A percentile compares a stretch with the other conserved stretches of the same genome.
phyloP scores from a whole-genome alignment of 306 rosid species.

The Chamaecrista fasciculata region DNA sequence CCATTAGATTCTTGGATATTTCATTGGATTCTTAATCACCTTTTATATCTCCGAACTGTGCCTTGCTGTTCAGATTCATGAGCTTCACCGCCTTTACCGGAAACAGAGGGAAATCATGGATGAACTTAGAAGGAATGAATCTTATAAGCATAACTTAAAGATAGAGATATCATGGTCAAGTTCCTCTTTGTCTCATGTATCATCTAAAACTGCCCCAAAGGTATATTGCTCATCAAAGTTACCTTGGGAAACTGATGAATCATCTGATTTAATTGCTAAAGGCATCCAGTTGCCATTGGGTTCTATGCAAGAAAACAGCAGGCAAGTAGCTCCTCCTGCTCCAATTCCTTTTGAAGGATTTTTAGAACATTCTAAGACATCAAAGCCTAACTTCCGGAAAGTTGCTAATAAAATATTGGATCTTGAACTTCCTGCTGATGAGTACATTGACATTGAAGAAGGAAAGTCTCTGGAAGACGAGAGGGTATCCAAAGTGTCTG shows the following conservation, averaged over 20 bases:
- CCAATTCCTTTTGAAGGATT: slow-evolving; percentile 31
- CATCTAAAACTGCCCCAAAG: slow-evolving; percentile 33
- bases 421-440: slow-evolving; percentile 79
- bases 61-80: slow-evolving; percentile 58
- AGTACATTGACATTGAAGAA: slow-evolving; percentile 52
- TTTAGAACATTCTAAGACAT: slow-evolving; percentile 24
- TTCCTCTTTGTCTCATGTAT: slow-evolving; percentile 18
- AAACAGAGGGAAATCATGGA: slow-evolving; percentile 69
- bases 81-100: slow-evolving; percentile 75
- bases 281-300: slow-evolving; percentile 32
- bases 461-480: slow-evolving; percentile 36
- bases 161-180: slow-evolving; percentile 43
- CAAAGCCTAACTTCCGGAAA: slow-evolving; percentile 47
- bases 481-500: slow-evolving; percentile 32
- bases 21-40: not conserved
- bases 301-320: slow-evolving; percentile 41
- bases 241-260: slow-evolving; percentile 38
- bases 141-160: slow-evolving; percentile 28
- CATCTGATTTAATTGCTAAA: slow-evolving; percentile 34
- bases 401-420: slow-evolving; percentile 62
- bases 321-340: slow-evolving; percentile 29
- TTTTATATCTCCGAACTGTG: slow-evolving; percentile 3
- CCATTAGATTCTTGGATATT: slow-evolving; percentile 17
- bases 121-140: slow-evolving; percentile 49
- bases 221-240: slow-evolving; percentile 33